phyloP scores from a whole-genome alignment of 371 early-diverging fungal species.

The Mucor circinelloides region DNA sequence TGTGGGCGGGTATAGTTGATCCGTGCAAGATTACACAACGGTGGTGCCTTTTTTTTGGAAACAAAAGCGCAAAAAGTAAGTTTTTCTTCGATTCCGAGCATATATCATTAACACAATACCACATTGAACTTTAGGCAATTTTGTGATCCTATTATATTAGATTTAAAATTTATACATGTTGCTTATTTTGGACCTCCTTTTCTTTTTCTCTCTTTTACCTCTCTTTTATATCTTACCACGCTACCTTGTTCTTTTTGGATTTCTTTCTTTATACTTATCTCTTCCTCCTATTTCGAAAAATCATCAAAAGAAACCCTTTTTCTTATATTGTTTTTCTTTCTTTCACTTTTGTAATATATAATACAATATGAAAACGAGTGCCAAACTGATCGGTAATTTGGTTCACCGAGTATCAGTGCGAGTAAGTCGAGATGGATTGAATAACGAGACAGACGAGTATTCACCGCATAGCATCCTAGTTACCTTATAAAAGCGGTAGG shows the following conservation, averaged over 20 bases:
- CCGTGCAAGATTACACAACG: conserved; percentile 4
- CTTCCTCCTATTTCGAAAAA: neutral
- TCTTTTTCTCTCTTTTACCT: neutral
- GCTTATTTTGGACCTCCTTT: neutral
- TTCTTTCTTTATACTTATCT: neutral
- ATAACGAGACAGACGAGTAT: neutral
- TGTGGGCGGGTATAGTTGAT: neutral
- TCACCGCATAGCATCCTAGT: conserved; percentile 31
- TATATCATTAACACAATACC: neutral
- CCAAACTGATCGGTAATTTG: conserved; percentile 52
- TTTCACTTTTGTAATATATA: neutral
- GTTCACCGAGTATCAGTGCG: conserved; percentile 56
- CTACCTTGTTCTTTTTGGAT: neutral
- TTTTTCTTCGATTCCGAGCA: neutral
- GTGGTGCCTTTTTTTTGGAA: conserved; percentile 2
- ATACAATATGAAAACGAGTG: conserved; percentile 41
- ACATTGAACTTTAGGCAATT: neutral
- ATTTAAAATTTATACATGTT: neutral
- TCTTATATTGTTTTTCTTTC: neutral
- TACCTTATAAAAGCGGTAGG: conserved; percentile 61
- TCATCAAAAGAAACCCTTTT: neutral
- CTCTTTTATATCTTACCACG: neutral
- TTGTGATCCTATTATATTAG: neutral
- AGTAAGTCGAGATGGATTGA: conserved; percentile 29
- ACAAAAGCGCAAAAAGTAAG: no score